Evolutionary conservation across 192 early-diverging fungal genomes (phyloP).

Genomic region (Lobosporangium transversale): DNA sequence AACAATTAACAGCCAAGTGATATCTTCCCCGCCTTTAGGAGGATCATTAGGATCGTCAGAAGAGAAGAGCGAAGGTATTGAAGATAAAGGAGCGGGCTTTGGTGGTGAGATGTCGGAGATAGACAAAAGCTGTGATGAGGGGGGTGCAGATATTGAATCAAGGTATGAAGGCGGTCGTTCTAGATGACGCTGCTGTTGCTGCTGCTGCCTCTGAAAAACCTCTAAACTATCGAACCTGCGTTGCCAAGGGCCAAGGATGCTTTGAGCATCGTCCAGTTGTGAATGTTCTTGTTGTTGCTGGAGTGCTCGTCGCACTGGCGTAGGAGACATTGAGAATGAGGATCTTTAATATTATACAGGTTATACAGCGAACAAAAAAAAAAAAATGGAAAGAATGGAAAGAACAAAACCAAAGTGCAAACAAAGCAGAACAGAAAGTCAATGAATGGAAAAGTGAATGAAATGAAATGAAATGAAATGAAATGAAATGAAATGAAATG

Average conservation of each 20-base stretch:
- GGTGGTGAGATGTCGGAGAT: not conserved
- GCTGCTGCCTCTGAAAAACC: conserved; percentile 4
- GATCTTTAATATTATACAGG: not conserved
- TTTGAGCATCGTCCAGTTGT: not conserved
- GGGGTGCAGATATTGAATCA: conserved; percentile 10
- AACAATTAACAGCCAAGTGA: conserved; percentile 26
- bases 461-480: not conserved
- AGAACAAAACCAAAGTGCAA: not conserved
- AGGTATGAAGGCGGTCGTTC: conserved; percentile 12
- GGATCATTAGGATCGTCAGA: not conserved
- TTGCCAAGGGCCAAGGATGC: conserved; percentile 9
- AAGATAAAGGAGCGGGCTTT: not conserved
- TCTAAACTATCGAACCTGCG: not conserved
- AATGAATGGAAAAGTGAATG: not conserved
- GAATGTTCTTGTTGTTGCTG: not conserved
- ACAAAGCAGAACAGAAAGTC: too few species aligned
- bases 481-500: not conserved
- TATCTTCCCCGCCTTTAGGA: conserved; percentile 6
- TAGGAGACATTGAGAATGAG: not conserved
- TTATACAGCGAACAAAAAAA: not conserved
- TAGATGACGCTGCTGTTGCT: conserved; percentile 1
- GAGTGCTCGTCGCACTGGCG: not conserved
- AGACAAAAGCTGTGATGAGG: not conserved
- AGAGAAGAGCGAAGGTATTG: conserved; percentile 15
- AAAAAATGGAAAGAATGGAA: not conserved